Evolutionary conservation across 2,329 filamentous ascomycete genomes (phyloP).

Genomic region (Colletotrichum chrysophilum): DNA sequence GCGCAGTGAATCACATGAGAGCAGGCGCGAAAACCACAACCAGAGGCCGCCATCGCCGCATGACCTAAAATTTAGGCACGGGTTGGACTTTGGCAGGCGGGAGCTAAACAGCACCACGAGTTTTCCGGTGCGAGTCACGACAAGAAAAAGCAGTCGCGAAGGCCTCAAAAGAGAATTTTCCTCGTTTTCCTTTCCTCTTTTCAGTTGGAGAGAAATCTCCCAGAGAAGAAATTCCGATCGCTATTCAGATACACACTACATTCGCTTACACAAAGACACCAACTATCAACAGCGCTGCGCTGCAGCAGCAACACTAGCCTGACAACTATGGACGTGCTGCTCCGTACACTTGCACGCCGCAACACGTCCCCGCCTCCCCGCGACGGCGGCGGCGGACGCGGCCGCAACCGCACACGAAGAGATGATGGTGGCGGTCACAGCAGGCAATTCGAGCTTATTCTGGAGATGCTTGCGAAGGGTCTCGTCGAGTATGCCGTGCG

Average conservation of each 20-base stretch:
- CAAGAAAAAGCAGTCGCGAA: background rate
- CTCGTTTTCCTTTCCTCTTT: background rate
- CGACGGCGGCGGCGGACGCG: background rate
- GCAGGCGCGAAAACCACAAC: background rate
- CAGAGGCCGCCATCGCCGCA: slow-evolving; percentile 9
- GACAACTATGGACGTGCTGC: slow-evolving; percentile 1
- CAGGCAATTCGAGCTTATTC: slow-evolving; percentile 3
- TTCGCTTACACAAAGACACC: background rate
- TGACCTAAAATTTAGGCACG: background rate
- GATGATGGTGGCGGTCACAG: background rate
- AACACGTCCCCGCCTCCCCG: background rate
- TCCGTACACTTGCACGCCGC: slow-evolving; percentile 7
- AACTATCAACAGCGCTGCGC: background rate
- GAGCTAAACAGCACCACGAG: background rate
- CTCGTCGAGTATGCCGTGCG: slow-evolving; percentile 15
- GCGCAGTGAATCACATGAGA: slow-evolving; percentile 3
- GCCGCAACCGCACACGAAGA: background rate
- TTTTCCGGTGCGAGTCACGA: background rate
- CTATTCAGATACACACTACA: background rate
- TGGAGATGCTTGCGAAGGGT: slow-evolving; percentile 9
- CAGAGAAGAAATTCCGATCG: background rate
- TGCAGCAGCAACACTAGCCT: background rate
- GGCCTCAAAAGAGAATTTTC: background rate
- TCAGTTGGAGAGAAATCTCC: background rate
- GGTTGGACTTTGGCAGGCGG: background rate